These are phyloP conservation scores for Craspedostauros australis DNA, from an alignment of 108 stramenopile genomes.

Conservation along the genomic window DNA sequence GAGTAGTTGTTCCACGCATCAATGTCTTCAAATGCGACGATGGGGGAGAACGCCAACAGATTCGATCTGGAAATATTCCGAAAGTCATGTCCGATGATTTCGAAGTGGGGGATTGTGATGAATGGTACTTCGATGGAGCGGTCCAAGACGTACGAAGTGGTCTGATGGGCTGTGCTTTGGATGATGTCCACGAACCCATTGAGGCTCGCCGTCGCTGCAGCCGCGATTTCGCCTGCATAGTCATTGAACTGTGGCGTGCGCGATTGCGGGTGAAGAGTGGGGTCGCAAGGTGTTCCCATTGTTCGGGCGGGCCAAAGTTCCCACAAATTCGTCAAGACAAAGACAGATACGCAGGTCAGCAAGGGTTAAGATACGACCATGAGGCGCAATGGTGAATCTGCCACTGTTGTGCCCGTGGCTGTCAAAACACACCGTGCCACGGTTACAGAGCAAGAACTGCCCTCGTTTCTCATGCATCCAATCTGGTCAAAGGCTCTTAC, in stretches of 20 bases:
- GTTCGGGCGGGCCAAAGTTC: too few species aligned
- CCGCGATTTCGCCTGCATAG: slow-evolving; percentile 4
- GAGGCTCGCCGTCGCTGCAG: not conserved
- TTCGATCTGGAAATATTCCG: not conserved
- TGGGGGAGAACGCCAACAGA: slow-evolving; percentile 9
- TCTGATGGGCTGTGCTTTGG: not conserved
- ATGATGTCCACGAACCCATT: slow-evolving; percentile 3
- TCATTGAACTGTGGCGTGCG: not conserved
- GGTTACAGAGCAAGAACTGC: not conserved
- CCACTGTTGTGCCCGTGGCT: not conserved
- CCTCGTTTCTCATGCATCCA: not conserved
- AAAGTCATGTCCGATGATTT: not conserved
- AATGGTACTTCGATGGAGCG: slow-evolving; percentile 1
- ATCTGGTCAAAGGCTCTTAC: not conserved
- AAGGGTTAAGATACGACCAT: not conserved
- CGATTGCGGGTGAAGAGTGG: too few species aligned
- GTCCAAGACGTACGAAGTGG: not conserved
- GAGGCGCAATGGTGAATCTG: not conserved
- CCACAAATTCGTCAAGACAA: too few species aligned
- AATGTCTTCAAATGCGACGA: slow-evolving; percentile 4
- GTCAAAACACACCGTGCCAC: not conserved
- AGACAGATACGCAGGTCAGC: not conserved
- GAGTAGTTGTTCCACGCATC: slow-evolving; percentile 16
- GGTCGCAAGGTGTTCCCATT: too few species aligned
- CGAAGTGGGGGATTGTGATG: slow-evolving; percentile 8